Evolutionary conservation across 176 grass and related monocot genomes (phyloP).

Genomic region (Calamus simplicifolius): DNA sequence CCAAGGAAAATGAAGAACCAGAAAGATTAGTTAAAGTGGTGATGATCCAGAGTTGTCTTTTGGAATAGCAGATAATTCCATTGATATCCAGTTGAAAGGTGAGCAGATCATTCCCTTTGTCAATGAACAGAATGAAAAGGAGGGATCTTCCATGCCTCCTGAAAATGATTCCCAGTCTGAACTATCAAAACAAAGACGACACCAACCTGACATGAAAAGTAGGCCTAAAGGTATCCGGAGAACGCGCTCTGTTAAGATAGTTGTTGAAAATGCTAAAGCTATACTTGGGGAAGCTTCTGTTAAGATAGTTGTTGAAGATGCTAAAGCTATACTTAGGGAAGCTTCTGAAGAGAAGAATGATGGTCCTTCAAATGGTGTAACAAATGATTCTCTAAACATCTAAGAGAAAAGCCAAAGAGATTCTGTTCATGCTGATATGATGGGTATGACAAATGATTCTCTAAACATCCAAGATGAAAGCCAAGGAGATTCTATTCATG

Average conservation of each 20-base stretch:
- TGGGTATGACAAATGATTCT: constrained; percentile 3
- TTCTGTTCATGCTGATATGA: too few species aligned
- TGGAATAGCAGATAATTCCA: constrained; percentile 74
- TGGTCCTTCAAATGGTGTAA: constrained; percentile 12
- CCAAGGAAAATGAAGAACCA: constrained; percentile 36
- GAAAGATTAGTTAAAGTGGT: constrained; percentile 32
- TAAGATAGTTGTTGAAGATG: too few species aligned
- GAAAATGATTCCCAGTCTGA: constrained; percentile 37
- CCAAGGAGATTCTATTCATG: constrained; percentile 27
- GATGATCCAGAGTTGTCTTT: constrained; percentile 55
- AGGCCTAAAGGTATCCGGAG: constrained; percentile 46
- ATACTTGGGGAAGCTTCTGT: too few species aligned
- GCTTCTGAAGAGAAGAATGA: constrained; percentile 41
- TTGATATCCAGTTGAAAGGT: constrained; percentile 34
- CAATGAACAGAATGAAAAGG: constrained; percentile 43
- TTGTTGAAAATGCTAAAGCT: constrained; percentile 71
- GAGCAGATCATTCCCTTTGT: constrained; percentile 28
- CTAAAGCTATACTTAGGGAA: too few species aligned
- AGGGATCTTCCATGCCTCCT: constrained; percentile 29
- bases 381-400: too few species aligned
- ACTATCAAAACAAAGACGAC: constrained; percentile 38
- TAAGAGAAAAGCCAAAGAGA: too few species aligned
- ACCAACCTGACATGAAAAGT: constrained; percentile 23
- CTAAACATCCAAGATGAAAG: too few species aligned
- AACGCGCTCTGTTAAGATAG: constrained; percentile 43